A percentile compares a stretch with the other conserved stretches of the same genome.
Evolutionary conservation across 352 stramenopile genomes (phyloP).

Genomic region (Globisporangium barbulae): DNA sequence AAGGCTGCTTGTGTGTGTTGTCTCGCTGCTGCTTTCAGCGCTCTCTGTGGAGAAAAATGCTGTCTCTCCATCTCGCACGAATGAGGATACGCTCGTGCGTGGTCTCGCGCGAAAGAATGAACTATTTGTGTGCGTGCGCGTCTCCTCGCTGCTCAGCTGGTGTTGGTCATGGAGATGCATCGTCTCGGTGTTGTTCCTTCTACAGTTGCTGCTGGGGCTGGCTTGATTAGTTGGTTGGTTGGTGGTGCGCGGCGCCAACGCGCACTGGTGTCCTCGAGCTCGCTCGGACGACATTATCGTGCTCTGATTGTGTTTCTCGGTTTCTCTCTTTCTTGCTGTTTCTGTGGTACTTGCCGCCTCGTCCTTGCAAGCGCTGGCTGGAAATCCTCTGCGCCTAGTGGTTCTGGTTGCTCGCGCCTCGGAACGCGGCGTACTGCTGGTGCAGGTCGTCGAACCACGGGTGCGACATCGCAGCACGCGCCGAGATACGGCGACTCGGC

Average conservation of each 20-base stretch:
- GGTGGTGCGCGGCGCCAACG: neutral
- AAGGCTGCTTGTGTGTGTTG: neutral
- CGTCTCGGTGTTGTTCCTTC: neutral
- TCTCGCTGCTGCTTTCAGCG: neutral
- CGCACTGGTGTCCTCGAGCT: neutral
- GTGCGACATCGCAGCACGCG: constrained; percentile 75
- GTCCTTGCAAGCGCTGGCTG: neutral
- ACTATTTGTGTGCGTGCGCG: neutral
- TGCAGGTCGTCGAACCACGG: constrained; percentile 85
- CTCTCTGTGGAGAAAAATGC: neutral
- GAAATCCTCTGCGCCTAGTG: constrained; percentile 22
- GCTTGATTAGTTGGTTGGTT: neutral
- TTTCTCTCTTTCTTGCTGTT: constrained; percentile 6
- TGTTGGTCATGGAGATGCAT: neutral
- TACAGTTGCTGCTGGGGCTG: too few relatives aligned
- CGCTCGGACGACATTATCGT: neutral
- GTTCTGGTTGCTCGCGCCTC: constrained; percentile 35
- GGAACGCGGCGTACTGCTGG: constrained; percentile 69
- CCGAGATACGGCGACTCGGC: constrained; percentile 72
- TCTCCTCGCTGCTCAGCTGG: neutral
- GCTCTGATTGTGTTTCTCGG: constrained; percentile 1
- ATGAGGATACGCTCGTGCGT: neutral
- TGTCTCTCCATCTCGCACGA: neutral
- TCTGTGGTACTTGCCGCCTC: neutral
- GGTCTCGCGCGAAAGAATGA: neutral